Conservation (phyloP, 2,329 filamentous ascomycete species). For the Coniochaeta sp. region DNA sequence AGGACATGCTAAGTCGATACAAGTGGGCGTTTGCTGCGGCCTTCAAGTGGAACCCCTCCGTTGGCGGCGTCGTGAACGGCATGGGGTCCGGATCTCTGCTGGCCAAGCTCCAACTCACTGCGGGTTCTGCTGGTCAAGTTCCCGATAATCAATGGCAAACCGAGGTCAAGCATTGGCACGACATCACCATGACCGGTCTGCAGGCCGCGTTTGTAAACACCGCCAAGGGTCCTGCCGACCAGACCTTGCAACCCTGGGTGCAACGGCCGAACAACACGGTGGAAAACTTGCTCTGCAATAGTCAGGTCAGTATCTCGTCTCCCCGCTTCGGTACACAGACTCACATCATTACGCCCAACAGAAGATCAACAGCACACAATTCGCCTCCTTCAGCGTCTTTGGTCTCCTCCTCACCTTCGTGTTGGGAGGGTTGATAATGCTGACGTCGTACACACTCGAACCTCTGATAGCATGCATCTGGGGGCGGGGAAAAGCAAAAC, state of each 20-base stretch:
- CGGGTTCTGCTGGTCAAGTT: background rate
- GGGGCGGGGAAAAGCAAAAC: conserved; percentile 4
- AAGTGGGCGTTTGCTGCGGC: background rate
- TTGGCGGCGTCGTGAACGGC: background rate
- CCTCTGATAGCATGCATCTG: conserved; percentile 7
- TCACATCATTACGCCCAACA: conserved; percentile 3
- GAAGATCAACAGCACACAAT: conserved; percentile 16
- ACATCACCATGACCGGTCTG: background rate
- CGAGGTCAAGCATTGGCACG: background rate
- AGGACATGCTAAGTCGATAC: background rate
- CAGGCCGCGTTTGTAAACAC: conserved; percentile 5
- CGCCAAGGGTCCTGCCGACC: conserved; percentile 4
- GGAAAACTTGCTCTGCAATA: conserved; percentile 2
- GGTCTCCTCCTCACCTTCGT: conserved; percentile 15
- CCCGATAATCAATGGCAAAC: background rate
- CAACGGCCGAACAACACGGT: background rate
- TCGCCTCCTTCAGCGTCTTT: conserved; percentile 19
- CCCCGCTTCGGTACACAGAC: background rate
- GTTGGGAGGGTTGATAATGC: conserved; percentile 10
- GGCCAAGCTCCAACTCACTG: background rate
- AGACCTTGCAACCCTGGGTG: background rate
- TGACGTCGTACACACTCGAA: conserved; percentile 11
- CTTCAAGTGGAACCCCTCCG: background rate
- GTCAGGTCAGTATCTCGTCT: conserved; percentile 4
- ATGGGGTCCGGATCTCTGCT: background rate